phyloP scores from a whole-genome alignment of 805 yeast genomes.

The Pichia heedii region DNA sequence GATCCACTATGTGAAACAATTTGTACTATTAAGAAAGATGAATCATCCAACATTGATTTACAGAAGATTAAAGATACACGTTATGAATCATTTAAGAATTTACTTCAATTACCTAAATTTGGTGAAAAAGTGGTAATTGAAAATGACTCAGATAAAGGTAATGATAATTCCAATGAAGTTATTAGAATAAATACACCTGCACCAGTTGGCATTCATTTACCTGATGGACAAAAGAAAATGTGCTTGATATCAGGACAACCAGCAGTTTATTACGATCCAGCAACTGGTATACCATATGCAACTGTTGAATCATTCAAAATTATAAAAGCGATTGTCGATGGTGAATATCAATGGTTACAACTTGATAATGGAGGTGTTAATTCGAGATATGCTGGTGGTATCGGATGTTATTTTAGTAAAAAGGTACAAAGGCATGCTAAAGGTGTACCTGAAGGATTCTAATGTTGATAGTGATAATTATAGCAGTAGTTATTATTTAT shows the following conservation, averaged over 20 bases:
- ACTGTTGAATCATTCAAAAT: constrained; percentile 74
- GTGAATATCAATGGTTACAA: constrained; percentile 46
- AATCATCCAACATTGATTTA: constrained; percentile 20
- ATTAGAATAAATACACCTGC: constrained; percentile 57
- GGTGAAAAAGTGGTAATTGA: constrained; percentile 45
- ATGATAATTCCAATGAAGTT: constrained; percentile 25
- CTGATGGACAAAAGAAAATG: constrained; percentile 56
- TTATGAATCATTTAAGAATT: constrained; percentile 30
- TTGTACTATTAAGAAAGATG: constrained; percentile 21
- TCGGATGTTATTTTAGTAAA: constrained; percentile 35
- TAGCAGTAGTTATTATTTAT: too few relatives aligned
- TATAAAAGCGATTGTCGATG: constrained; percentile 44
- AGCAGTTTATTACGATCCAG: constrained; percentile 82
- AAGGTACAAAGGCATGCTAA: constrained; percentile 49
- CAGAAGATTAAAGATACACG: constrained; percentile 19
- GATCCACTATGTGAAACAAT: constrained; percentile 43
- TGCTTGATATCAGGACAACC: constrained; percentile 73
- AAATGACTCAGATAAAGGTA: constrained; percentile 32
- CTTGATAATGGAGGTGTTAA: constrained; percentile 37
- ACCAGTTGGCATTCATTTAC: constrained; percentile 63
- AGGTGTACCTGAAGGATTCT: constrained; percentile 84
- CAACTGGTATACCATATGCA: constrained; percentile 77
- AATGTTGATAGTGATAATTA: too few relatives aligned
- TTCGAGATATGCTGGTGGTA: constrained; percentile 25
- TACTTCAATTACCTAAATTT: constrained; percentile 47